Evolutionary conservation across 345 rosid species (phyloP), one percentile per base, ranked within the genome.

Genomic region (Populus tremula): DNA sequence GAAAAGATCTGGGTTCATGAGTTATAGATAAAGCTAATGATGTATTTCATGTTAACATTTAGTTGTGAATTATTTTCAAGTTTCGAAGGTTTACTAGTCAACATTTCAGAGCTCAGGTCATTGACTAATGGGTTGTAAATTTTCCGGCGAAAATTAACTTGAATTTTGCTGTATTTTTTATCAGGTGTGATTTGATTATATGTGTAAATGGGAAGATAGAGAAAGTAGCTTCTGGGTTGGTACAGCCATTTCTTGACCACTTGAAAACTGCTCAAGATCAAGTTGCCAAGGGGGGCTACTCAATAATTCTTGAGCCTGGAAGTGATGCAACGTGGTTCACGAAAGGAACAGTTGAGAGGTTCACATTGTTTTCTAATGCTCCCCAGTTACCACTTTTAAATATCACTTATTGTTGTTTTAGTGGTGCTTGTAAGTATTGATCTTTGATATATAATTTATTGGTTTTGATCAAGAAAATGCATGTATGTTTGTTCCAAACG

Each of bases 111-210:
- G 63, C 27, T n/a, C 0, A 9, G 9, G 23, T 9, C 13, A 59
- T 68, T 68, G 23, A 68, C 5, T 53, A 36, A 0, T 2, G 36
- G 67, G 29, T 54, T 54, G 56, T 66, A 61, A 16, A 8, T 43
- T 39, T 64, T 9, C 35, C 14, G 11, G 17, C 4, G 63, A n/a
- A 17, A 45, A 77, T 31, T 12, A 49, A 64, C 65, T 71, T 72
- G 67, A 63, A n/a, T 49, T 70, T 67, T 75, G 7, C 36, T 38
- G 29, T 36, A 13, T 56, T 39, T 49, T 76, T 69, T 69, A 50
- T 72, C 81, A 96, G 98, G 95, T 96, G 93, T 81, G 99, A 96
- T 82, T 85, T 93, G 91, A 83, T 96, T 80, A 88, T 96, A 85
- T 77, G 75, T 64, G 97, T 88, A 67, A 88, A 89, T 88, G 98